Evolutionary conservation across 352 stramenopile species (phyloP).

Genomic region (Globisporangium spinosum): DNA sequence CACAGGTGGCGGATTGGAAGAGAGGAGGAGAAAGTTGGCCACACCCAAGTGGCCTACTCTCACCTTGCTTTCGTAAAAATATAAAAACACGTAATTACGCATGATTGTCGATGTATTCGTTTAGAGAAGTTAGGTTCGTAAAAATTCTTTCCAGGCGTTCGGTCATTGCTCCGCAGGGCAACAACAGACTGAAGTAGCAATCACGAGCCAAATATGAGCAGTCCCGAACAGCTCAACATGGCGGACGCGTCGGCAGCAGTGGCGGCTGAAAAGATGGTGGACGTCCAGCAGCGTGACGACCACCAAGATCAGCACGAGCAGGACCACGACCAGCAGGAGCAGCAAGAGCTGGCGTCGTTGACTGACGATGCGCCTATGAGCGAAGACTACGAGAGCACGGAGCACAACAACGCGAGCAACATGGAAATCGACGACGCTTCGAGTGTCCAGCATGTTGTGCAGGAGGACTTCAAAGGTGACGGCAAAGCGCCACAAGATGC

Average conservation of each 20-base stretch:
- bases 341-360: neutral
- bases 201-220: conserved; percentile 3
- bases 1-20: conserved; percentile 7
- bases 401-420: neutral
- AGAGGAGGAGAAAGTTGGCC: neutral
- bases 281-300: neutral
- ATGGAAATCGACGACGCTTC: conserved; percentile 5
- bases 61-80: neutral
- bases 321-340: neutral
- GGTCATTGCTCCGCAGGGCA: neutral
- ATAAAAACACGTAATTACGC: conserved; percentile 6
- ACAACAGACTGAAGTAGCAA: neutral
- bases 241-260: neutral
- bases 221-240: conserved; percentile 5
- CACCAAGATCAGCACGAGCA: neutral
- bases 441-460: neutral
- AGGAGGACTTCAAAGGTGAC: conserved; percentile 2
- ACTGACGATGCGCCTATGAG: neutral
- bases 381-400: neutral
- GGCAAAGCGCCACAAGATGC: neutral
- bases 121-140: conserved; percentile 4
- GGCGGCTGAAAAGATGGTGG: neutral
- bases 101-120: neutral
- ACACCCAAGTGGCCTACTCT: neutral
- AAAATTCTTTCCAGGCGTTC: neutral